These are phyloP conservation scores for Corinectria fuckeliana DNA, from an alignment of 2,329 filamentous ascomycete genomes.

Conservation along the genomic window DNA sequence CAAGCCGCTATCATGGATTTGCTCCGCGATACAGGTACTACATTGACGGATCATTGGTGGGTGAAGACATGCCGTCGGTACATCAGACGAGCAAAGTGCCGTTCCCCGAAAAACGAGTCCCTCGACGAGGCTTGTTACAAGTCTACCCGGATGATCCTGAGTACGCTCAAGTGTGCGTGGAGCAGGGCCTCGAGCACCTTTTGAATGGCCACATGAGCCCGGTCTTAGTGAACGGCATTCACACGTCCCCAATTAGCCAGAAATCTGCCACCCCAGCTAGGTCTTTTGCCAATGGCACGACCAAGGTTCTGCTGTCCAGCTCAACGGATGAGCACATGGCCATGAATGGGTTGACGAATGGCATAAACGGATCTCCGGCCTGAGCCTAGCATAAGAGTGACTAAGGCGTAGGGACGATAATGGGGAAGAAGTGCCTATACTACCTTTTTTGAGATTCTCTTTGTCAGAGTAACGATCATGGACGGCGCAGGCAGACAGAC, in stretches of 20 bases:
- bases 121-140: slow-evolving; percentile 59
- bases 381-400: slow-evolving; percentile 18
- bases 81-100: slow-evolving; percentile 59
- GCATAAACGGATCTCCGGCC: slow-evolving; percentile 37
- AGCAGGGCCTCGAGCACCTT: slow-evolving; percentile 64
- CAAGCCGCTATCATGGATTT: slow-evolving; percentile 57
- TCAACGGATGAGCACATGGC: slow-evolving; percentile 27
- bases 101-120: slow-evolving; percentile 61
- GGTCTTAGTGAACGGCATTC: slow-evolving; percentile 54
- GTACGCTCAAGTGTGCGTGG: slow-evolving; percentile 59
- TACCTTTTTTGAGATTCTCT: slow-evolving; percentile 33
- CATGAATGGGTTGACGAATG: slow-evolving; percentile 39
- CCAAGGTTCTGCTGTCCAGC: slow-evolving; percentile 27
- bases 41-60: slow-evolving; percentile 60
- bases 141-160: slow-evolving; percentile 64
- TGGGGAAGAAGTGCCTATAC: slow-evolving; percentile 26
- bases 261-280: slow-evolving; percentile 36
- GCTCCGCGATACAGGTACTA: slow-evolving; percentile 65
- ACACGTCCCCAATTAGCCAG: slow-evolving; percentile 54
- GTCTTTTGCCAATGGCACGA: slow-evolving; percentile 42
- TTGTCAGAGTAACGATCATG: slow-evolving; percentile 38
- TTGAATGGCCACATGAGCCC: slow-evolving; percentile 54
- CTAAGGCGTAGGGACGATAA: slow-evolving; percentile 13
- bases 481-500: slow-evolving; percentile 34
- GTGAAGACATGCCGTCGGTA: slow-evolving; percentile 56